Conservation (phyloP, 805 yeast species). For the Saccharomycopsis lassenensis region DNA sequence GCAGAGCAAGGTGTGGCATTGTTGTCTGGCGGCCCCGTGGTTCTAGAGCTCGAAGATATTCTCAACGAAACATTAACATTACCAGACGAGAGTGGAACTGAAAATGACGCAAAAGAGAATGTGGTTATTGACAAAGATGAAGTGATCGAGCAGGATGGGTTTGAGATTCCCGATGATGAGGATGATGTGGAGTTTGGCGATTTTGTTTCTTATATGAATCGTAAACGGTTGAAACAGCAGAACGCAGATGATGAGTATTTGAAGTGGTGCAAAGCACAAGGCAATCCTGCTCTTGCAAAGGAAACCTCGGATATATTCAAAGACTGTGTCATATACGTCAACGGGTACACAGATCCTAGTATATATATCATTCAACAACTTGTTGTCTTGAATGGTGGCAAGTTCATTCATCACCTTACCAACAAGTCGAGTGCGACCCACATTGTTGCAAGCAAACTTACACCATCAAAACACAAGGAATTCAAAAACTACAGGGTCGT, state of each 20-base stretch:
- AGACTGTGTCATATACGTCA: slow-evolving; percentile 64
- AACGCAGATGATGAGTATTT: slow-evolving; percentile 39
- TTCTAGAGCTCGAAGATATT: neutral
- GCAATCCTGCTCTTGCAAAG: slow-evolving; percentile 9
- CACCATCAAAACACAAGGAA: slow-evolving; percentile 63
- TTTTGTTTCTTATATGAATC: slow-evolving; percentile 49
- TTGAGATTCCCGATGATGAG: slow-evolving; percentile 1
- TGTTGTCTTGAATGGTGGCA: slow-evolving; percentile 73
- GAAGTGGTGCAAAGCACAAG: slow-evolving; percentile 33
- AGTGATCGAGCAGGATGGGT: neutral
- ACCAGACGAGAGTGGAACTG: neutral
- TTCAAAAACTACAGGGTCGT: slow-evolving; percentile 66
- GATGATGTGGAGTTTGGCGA: slow-evolving; percentile 42
- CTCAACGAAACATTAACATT: neutral
- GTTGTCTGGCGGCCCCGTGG: neutral
- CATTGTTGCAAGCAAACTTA: slow-evolving; percentile 66
- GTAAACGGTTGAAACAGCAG: slow-evolving; percentile 55
- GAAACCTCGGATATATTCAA: slow-evolving; percentile 35
- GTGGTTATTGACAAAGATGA: slow-evolving; percentile 3
- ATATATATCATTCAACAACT: slow-evolving; percentile 58
- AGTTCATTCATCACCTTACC: slow-evolving; percentile 52
- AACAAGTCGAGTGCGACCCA: slow-evolving; percentile 75
- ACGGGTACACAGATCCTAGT: slow-evolving; percentile 84
- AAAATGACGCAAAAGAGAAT: neutral
- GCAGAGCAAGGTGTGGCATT: neutral